phyloP scores from a whole-genome alignment of 2,329 filamentous ascomycete genomes.

The Nothophaeocryptopus gaeumannii region DNA sequence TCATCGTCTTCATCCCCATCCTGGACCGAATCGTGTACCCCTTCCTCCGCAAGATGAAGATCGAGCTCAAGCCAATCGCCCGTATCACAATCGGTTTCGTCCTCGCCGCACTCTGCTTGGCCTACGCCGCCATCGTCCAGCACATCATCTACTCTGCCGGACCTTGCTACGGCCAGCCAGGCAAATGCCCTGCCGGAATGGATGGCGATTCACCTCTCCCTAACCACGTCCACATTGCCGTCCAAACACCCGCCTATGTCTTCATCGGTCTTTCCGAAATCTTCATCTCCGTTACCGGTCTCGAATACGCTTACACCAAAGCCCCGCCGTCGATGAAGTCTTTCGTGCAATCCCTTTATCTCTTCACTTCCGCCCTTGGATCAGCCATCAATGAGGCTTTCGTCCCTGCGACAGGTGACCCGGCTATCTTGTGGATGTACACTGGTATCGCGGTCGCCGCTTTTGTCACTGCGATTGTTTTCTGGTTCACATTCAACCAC shows the following conservation, averaged over 20 bases:
- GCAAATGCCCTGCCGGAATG: constrained; percentile 37
- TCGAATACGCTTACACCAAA: constrained; percentile 49
- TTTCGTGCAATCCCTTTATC: constrained; percentile 55
- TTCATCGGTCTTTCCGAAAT: constrained; percentile 48
- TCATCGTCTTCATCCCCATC: constrained; percentile 48
- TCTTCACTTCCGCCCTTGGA: constrained; percentile 59
- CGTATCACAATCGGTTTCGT: constrained; percentile 54
- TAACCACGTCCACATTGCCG: constrained; percentile 46
- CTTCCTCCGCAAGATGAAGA: constrained; percentile 40
- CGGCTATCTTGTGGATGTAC: constrained; percentile 63
- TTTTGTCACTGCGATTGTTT: constrained; percentile 24
- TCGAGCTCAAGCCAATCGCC: constrained; percentile 50
- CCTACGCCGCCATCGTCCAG: constrained; percentile 58
- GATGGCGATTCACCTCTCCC: constrained; percentile 35
- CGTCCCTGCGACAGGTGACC: constrained; percentile 60
- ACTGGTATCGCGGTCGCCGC: constrained; percentile 28
- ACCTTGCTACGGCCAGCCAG: constrained; percentile 52
- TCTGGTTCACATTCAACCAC: constrained; percentile 35
- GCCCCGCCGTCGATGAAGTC: constrained; percentile 48
- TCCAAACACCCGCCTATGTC: constrained; percentile 47
- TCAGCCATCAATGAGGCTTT: constrained; percentile 61
- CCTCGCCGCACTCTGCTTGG: constrained; percentile 52
- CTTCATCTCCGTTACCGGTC: constrained; percentile 47
- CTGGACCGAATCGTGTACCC: constrained; percentile 48
- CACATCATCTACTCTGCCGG: constrained; percentile 53